Conservation (phyloP, 306 rosid genomes). For the Luffa acutangula region DNA sequence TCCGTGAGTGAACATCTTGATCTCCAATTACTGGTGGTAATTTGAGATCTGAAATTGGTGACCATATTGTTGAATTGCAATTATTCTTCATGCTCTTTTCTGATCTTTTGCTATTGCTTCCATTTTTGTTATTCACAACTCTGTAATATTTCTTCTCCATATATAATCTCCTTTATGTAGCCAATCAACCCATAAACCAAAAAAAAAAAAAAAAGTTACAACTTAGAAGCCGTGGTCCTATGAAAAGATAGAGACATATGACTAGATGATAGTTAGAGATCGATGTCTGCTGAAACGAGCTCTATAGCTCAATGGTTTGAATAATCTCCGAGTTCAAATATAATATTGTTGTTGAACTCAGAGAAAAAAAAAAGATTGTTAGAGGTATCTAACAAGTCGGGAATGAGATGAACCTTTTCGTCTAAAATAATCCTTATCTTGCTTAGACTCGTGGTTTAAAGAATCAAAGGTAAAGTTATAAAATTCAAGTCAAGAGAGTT, state of each 20-base stretch:
- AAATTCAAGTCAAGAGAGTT: no score
- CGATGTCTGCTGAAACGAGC: no score
- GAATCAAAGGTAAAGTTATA: background rate
- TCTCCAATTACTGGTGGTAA: background rate
- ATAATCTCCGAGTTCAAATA: no score
- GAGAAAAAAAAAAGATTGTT: no score
- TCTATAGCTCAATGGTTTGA: no score
- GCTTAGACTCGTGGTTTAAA: background rate
- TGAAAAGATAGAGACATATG: no score
- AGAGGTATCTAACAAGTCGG: background rate
- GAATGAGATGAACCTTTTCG: background rate
- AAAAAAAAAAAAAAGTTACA: background rate
- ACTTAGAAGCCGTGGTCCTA: background rate
- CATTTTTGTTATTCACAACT: background rate
- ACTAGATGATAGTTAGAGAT: no score
- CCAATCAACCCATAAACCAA: background rate
- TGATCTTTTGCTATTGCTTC: background rate
- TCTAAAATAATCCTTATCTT: no score
- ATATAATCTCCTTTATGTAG: background rate
- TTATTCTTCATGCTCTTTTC: background rate
- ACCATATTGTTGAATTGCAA: background rate
- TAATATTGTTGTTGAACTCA: no score
- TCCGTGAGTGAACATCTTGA: background rate
- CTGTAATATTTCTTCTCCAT: constrained; percentile 1
- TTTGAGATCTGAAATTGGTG: constrained; percentile 7